These are phyloP conservation scores for Corylus heterophylla DNA, from an alignment of 306 rosid genomes.

Conservation along the genomic window DNA sequence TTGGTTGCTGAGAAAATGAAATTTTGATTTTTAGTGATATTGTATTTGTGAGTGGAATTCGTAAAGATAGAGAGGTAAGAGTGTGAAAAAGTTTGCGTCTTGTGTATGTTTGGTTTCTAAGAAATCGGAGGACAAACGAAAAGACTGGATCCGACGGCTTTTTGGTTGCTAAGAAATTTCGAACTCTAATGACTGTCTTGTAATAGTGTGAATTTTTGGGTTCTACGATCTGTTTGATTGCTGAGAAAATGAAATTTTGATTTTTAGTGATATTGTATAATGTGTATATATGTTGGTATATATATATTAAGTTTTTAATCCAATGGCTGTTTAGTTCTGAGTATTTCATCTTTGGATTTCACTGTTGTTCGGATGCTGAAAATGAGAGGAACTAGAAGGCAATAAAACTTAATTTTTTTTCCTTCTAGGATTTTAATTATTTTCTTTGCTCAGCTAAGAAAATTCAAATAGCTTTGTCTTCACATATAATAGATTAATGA, in stretches of 20 bases:
- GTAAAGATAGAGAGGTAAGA: not conserved
- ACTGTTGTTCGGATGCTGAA: conserved; percentile 6
- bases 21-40: not conserved
- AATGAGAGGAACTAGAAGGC: not conserved
- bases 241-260: not conserved
- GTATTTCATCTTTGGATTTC: not conserved
- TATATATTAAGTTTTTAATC: not conserved
- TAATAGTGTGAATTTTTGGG: not conserved
- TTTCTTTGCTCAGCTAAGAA: not conserved
- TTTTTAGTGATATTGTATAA: not conserved
- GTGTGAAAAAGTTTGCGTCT: not conserved
- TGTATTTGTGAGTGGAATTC: not conserved
- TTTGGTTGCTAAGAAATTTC: not conserved
- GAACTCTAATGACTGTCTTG: not conserved
- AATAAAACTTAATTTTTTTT: no score
- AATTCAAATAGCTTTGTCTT: not conserved
- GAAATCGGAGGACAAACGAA: not conserved
- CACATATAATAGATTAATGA: not conserved
- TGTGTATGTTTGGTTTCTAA: not conserved
- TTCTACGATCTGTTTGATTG: conserved; percentile 9
- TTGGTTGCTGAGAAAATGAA: conserved; percentile 1
- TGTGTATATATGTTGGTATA: not conserved
- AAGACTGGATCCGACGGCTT: not conserved
- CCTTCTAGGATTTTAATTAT: no score
- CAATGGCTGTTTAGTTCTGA: not conserved